Conservation (phyloP, 2,329 filamentous ascomycete species). For the Neonectria neomacrospora region DNA sequence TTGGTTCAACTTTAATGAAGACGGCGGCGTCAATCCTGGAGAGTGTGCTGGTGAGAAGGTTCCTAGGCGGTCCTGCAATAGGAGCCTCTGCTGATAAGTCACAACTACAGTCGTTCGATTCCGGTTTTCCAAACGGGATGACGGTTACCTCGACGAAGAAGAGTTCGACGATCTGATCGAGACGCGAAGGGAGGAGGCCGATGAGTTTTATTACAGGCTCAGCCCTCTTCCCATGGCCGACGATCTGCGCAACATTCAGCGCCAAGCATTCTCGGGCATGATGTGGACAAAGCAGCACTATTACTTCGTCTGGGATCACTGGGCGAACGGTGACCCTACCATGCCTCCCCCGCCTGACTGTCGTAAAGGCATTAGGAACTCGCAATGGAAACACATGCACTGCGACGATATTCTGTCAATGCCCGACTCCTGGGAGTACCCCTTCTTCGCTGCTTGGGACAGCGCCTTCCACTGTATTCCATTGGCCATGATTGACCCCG, state of each 20-base stretch:
- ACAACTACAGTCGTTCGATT: constrained; percentile 80
- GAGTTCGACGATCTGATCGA: constrained; percentile 92
- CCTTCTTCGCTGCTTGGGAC: constrained; percentile 98
- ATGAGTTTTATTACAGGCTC: constrained; percentile 95
- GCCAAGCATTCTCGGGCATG: constrained; percentile 95
- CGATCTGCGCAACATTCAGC: constrained; percentile 92
- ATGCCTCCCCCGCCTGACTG: constrained; percentile 86
- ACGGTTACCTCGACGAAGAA: constrained; percentile 89
- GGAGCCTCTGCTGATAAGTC: background rate
- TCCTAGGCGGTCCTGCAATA: constrained; percentile 45
- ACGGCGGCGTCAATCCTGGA: constrained; percentile 85
- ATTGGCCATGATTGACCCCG: constrained; percentile 95
- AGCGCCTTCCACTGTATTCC: constrained; percentile 97
- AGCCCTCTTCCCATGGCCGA: constrained; percentile 94
- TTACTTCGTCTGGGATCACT: constrained; percentile 96
- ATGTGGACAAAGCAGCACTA: constrained; percentile 99
- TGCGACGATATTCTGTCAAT: constrained; percentile 96
- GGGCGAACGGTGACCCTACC: constrained; percentile 92
- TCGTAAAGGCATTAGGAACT: constrained; percentile 84
- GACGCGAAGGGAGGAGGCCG: constrained; percentile 85
- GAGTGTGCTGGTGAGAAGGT: constrained; percentile 81
- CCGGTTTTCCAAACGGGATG: constrained; percentile 79
- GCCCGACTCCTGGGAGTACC: constrained; percentile 99
- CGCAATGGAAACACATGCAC: constrained; percentile 93
- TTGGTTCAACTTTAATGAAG: constrained; percentile 93